Base-by-base conservation (phyloP, 2,329 filamentous ascomycete species). In the Claviceps digitariae region DNA sequence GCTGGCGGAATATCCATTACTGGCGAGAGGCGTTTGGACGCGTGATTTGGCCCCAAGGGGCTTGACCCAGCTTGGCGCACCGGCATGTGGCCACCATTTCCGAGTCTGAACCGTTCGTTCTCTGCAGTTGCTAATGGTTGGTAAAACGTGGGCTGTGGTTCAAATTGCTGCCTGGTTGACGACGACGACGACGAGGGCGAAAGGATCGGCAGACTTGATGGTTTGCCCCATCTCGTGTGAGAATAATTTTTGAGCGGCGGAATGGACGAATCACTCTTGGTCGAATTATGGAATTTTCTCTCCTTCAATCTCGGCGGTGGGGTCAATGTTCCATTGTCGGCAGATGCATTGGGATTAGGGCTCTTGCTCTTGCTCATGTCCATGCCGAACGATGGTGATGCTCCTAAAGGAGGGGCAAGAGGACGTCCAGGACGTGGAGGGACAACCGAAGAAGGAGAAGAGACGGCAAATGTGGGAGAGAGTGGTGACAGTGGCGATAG, bases 211-310 rank as follows among this genome's bases (percentile, higher is more conserved):
- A 51, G 25, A 12, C 43, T 51, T 17, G 52, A 48, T 12, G 48
- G 52, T 34, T 54, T 54, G 48, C 52, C 48, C 48, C 52, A 54
- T n/a, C 48, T 47, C 15, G 41, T 40, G 12, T 54, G 52, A n/a
- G 52, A 36, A 31, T 44, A n/a, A 41, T 38, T 50, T 23, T 48
- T 50, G 21, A 38, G 46, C 7, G 45, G 38, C 38, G 41, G 41
- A 23, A 50, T 41, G 4, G 52, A 51, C 9, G 47, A 46, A 20
- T 50, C 52, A 12, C 48, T 51, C 43, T 51, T 47, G 48, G 44
- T 54, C 5, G 48, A 51, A 9, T 43, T 6, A 23, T 54, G 52
- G 20, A 51, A 51, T 46, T 49, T 51, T 21, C 52, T 54, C 20
- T 54, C 44, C 48, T 38, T 27, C 36, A 54, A 31, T 31, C 52